Base-by-base conservation (phyloP, 2,329 filamentous ascomycete species). In the Venturia asperata region DNA sequence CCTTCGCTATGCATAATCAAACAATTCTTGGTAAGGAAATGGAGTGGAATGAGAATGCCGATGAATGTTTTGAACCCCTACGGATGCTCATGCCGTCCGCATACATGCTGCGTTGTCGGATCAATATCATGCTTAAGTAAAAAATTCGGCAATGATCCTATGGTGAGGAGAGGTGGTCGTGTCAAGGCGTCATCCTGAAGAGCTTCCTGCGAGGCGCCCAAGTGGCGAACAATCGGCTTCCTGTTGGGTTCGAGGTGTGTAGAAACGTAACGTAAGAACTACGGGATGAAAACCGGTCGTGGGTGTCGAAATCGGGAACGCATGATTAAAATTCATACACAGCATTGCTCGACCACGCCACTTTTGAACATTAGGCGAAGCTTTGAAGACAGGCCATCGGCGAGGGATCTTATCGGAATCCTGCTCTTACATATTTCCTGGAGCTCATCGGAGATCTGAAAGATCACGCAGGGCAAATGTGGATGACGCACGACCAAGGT, bases 1-100 rank as follows among this genome's bases (percentile, higher is more conserved):
- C 52, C 52, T 37, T 37, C 30, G 52, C 52, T 58, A 58, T 58
- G 52, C 52, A 39, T 58, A 5, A 37, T 58, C 52, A 37, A 58
- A 37, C 30, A 37, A 10, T 37, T 19, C 37, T 58, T n/a, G 15
- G 30, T 58, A 5, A n/a, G 10, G 11, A 58, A 19, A 21, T 9
- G 2, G 52, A 27, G 21, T 9, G 17, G 37, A 27, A 5, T 58
- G 52, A 37, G 19, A 39, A 39, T 19, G 52, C 1, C 13, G 13
- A 27, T 58, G 52, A 2, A 3, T 10, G 15, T 58, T 37, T 58
- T 19, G 15, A 19, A n/a, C 13, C 24, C 11, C 9, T 13, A 24
- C 24, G 19, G 49, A 9, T 9, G 19, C 9, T 27, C 13, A 7
- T n/a, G 2, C 47, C 47, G 10, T 52, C 47, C 47, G 6, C 27